Base-by-base conservation (phyloP, 179 eudicot genomes). In the Actinidia arguta region DNA sequence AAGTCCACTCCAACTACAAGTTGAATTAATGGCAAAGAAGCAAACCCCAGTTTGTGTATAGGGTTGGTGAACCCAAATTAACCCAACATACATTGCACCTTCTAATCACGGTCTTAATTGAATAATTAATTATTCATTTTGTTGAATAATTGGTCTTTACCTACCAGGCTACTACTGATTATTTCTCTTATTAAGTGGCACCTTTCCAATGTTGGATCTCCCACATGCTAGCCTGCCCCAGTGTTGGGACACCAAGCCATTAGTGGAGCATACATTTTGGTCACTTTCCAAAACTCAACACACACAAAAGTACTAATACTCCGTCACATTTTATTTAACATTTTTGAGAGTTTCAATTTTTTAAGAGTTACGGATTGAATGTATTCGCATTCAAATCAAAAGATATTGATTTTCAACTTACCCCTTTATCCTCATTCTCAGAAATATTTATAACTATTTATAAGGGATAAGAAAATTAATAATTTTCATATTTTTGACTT, bases 91-190 rank as follows among this genome's bases (percentile, higher is more conserved):
- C 72, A 62, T 27, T 48, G 81, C 81, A 78, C 48, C 25, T 47
- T 25, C 10, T 17, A 78, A 48, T 48, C 72, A 9, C 9, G 61
- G 44, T 64, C 46, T 62, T 4, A 47, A 3, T 46, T 16, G 14
- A 63, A 18, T 56, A n/a, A n/a, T 16, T 5, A 9, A 54, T 42
- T 5, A 31, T 54, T 46, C 11, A 42, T 22, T 59, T 11, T 61
- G 10, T 22, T 61, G 2, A 58, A 39, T 22, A 61, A 27, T 55
- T 44, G 66, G 42, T 39, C 69, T 61, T 76, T 59, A 76, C 80
- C 80, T 76, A 76, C 69, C 79, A n/a, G n/a, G n/a, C n/a, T n/a
- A n/a, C n/a, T n/a, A 51, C 18, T 51, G 27, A 31, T 31, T 18
- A 16, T 12, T 36, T 12, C 78, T 52, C 63, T 54, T 6, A 13